phyloP scores from a whole-genome alignment of 2,329 filamentous ascomycete genomes.

The Fusarium dimerum region DNA sequence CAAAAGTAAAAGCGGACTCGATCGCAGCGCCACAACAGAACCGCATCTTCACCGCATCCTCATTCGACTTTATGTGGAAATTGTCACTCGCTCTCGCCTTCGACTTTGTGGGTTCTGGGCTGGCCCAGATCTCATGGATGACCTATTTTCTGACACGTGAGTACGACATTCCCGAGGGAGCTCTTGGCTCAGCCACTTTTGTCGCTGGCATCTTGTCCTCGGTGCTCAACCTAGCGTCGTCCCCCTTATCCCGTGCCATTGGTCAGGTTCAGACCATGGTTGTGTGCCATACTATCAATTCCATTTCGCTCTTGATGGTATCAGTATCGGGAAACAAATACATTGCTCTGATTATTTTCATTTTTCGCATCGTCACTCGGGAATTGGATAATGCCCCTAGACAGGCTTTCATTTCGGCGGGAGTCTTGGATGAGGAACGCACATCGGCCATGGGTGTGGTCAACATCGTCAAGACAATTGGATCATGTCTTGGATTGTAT shows the following conservation, averaged over 20 bases:
- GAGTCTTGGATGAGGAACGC: constrained; percentile 20
- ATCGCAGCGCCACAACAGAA: neutral
- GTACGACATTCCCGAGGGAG: constrained; percentile 23
- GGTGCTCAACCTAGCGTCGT: constrained; percentile 21
- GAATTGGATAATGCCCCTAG: constrained; percentile 24
- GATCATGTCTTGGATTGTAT: constrained; percentile 22
- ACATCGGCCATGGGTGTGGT: constrained; percentile 26
- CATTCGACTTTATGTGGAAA: constrained; percentile 24
- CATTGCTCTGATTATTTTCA: constrained; percentile 17
- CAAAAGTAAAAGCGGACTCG: neutral
- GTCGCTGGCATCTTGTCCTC: constrained; percentile 25
- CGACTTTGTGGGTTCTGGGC: constrained; percentile 23
- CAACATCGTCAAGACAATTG: constrained; percentile 26
- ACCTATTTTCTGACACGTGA: constrained; percentile 26
- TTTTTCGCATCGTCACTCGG: constrained; percentile 23
- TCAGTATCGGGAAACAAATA: constrained; percentile 22
- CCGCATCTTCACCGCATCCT: constrained; percentile 15
- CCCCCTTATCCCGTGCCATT: constrained; percentile 16
- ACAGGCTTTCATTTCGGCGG: constrained; percentile 22
- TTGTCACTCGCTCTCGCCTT: constrained; percentile 17
- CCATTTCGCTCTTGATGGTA: constrained; percentile 19
- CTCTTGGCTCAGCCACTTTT: constrained; percentile 20
- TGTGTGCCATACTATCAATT: constrained; percentile 23
- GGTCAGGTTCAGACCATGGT: constrained; percentile 26
- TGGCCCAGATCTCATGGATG: constrained; percentile 28